Base-by-base conservation (phyloP, 805 yeast genomes). In the Candida dendrica region DNA sequence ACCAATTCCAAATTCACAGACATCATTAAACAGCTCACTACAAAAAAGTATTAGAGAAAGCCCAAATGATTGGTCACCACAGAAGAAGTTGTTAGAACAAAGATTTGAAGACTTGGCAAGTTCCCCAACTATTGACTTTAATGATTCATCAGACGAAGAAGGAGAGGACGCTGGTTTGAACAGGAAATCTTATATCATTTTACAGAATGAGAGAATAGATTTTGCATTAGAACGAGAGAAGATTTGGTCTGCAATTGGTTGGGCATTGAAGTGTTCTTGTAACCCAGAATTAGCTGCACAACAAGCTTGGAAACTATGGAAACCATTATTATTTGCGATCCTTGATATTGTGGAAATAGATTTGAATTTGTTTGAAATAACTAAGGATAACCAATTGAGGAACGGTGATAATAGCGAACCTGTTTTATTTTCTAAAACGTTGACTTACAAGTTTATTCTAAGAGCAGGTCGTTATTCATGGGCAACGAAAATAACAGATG, bases 241-340 rank as follows among this genome's bases (percentile, higher is more conserved):
- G 15, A 47, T 59, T 2, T 56, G 65, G 61, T 42, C 41, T 5
- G 61, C 55, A 1, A 49, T 59, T 13, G 37, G 48, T 29, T 63
- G 65, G 66, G 60, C 56, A 0, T 43, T 63, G 24, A 50, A 51
- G 22, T 58, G 63, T 37, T 50, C 62, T 2, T 38, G 46, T n/a
- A 45, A 50, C 0, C 42, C 41, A 8, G 42, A 47, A 5, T 32
- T 40, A 3, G 36, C 41, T 0, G 42, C 42, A 24, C 43, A 36
- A 14, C 45, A 44, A 34, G 45, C 47, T 14, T 52, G 51, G 52
- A 36, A 47, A 27, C 49, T 49, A 42, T 55, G 59, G 60, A 24
- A 39, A n/a, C 48, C 49, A 9, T 29, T 54, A 1, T 24, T 55
- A 8, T 26, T 15, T 9, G 19, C 51, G 2, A 45, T 58, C 2